Base-by-base conservation (phyloP, 2,329 filamentous ascomycete species). In the Zymoseptoria crescenta region DNA sequence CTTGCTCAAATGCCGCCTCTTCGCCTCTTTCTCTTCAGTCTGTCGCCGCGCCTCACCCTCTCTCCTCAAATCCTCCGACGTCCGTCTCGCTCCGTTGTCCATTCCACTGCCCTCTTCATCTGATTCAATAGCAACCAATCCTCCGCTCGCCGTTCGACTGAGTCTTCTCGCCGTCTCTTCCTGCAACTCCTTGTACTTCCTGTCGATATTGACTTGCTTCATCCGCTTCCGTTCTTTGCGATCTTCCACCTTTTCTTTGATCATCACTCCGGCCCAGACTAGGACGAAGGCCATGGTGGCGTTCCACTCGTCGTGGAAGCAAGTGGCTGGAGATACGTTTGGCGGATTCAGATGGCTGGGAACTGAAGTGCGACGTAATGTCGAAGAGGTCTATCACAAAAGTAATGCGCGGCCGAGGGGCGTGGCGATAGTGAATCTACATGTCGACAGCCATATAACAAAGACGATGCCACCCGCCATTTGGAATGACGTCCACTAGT, bases 201-300 rank as follows among this genome's bases (percentile, higher is more conserved):
- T 24, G 27, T 67, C 67, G 35, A 67, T 62, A 4, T 55, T 16
- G 41, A 55, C 56, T 27, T 63, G 64, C 64, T 68, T 69, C 49
- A 56, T 48, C 27, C 59, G 59, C 49, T 65, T 66, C 49, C 54
- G 55, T 29, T 67, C 59, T 52, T 65, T 66, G 57, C 57, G 65
- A 55, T 66, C 59, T 27, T 64, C 59, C n/a, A 66, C 55, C 5
- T 61, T 52, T 20, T 69, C 63, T 30, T 63, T 62, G 19, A 70
- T 57, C 48, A 62, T 61, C 9, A 65, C 55, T 6, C 59, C 63
- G 7, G 59, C 67, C 6, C 63, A 52, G n/a, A 71, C 64, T 21
- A 71, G 45, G 20, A 71, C 56, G 13, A 64, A 62, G 5, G 67
- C 68, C 68, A 70, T 70, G 16, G 27, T 35, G 8, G 13, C 8